Evolutionary conservation across 2,329 filamentous ascomycete genomes (phyloP), one percentile per base, ranked within the genome.

Genomic region (Talaromyces sp.): DNA sequence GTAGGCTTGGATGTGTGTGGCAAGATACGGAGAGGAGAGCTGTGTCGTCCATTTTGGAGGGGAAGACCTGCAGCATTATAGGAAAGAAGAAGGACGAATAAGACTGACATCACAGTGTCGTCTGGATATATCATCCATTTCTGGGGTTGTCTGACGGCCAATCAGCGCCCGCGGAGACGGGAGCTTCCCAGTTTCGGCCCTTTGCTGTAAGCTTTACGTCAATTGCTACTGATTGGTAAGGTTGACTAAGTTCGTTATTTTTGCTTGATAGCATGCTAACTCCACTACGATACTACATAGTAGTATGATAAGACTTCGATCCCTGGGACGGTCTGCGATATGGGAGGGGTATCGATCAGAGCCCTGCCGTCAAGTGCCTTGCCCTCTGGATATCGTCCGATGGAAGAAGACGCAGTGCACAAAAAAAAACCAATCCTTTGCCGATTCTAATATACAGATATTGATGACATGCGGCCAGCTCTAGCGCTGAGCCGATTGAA

Each of bases 401-500:
- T 27, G 10, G 15, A 52, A 33, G 49, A 52, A 52, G 22, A 27
- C 22, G 22, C 4, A 31, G 27, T n/a, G 11, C 22, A 8, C 3
- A 52, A 54, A 33, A 54, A 54, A 13, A 17, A 31, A 31, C 17
- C n/a, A 56, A 19, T 56, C 33, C 52, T 33, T 58, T 59, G 56
- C 39, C 19, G 35, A 31, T 43, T 27, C 56, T 59, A 59, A 31
- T 59, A 33, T 59, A 59, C 56, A 59, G 13, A 45, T 31, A 45
- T 59, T 31, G 37, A 59, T 43, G 19, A 27, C 56, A 58, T 37
- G 19, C 37, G 33, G 0, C 22, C 17, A 37, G 6, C 33, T n/a
- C 52, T 56, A 9, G 3, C 35, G 35, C n/a, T 7, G 27, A 31
- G 27, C 27, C 27, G 5, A 31, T 31, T 27, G 17, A 3, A 59